Base-by-base conservation (phyloP, 2,329 filamentous ascomycete genomes). In the Sporothrix phasma region DNA sequence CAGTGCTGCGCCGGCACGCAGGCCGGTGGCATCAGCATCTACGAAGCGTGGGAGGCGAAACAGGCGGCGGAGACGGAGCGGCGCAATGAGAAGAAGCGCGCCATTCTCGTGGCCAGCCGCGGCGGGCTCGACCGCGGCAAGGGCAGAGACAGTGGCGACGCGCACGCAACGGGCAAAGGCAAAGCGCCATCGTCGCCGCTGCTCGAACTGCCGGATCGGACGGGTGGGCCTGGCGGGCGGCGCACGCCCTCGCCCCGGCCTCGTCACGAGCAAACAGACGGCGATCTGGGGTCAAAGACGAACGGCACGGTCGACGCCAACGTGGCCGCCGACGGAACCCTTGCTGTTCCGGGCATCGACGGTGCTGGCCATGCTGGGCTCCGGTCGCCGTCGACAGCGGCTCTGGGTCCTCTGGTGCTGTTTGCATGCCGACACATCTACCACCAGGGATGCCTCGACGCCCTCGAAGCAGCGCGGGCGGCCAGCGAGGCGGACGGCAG, bases 1-100 rank as follows among this genome's bases (percentile, higher is more conserved):
- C 10, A n/a, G 22, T 5, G n/a, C 10, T 1, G 2, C 17, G 53
- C 26, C 46, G 24, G 45, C 10, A 37, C 34, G 34, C 34, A 37
- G 13, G 3, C 8, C 34, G 34, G 46, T 7, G 43, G 26, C 5
- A n/a, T 34, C 0, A 82, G 85, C 43, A 82, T 96, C 1, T 96
- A 91, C 79, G 86, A 89, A 60, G 87, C 87, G 0, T 97, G 91
- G 92, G 86, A 94, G 73, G 81, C 82, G 63, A 83, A 78, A 68
- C 80, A 83, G 68, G 76, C 75, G 1, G 69, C 74, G 1, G 81
- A 84, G 62, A 76, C 79, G 15, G 71, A 71, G 68, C 79, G 75
- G 65, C 77, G 79, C 70, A 76, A 74, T 29, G 67, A 66, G 19
- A 60, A 61, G 41, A 64, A 67, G 53, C 65, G 67, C 13, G 49